Conservation (phyloP, 2,329 filamentous ascomycete species). For the Diaporthe caulivora region DNA sequence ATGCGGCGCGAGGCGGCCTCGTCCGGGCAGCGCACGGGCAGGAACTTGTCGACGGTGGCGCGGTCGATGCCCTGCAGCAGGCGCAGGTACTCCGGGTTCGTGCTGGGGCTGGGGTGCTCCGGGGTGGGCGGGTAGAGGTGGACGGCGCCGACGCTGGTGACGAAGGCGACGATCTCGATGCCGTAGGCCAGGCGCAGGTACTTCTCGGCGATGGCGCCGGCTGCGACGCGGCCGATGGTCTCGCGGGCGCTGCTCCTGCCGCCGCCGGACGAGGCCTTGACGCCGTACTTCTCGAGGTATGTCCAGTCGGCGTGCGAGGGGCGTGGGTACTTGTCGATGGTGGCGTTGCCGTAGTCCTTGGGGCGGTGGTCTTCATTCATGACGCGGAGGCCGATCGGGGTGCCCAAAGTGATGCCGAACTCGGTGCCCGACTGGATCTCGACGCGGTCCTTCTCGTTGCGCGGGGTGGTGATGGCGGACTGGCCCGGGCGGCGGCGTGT, state of each 20-base stretch:
- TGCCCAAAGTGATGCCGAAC: constrained; percentile 89
- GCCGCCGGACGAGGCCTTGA: constrained; percentile 91
- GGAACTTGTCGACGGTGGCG: constrained; percentile 81
- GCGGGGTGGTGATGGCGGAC: constrained; percentile 88
- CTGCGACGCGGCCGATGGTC: constrained; percentile 93
- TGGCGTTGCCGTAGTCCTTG: constrained; percentile 89
- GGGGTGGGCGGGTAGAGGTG: constrained; percentile 81
- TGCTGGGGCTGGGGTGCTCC: constrained; percentile 75
- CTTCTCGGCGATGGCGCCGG: constrained; percentile 93
- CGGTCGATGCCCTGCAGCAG: constrained; percentile 81
- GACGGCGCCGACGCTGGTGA: constrained; percentile 84
- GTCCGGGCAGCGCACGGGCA: constrained; percentile 90
- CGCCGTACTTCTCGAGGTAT: constrained; percentile 96
- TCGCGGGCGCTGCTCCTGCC: constrained; percentile 93
- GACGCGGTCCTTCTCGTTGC: constrained; percentile 92
- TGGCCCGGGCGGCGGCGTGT: constrained; percentile 91
- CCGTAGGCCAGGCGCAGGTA: constrained; percentile 85
- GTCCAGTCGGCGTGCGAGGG: constrained; percentile 97
- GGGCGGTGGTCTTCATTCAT: constrained; percentile 94
- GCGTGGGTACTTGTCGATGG: constrained; percentile 91
- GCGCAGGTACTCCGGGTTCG: constrained; percentile 82
- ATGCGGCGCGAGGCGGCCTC: constrained; percentile 74
- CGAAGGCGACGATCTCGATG: constrained; percentile 92
- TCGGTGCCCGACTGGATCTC: constrained; percentile 95
- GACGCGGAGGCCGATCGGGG: constrained; percentile 89